These are phyloP conservation scores for Colletotrichum tamarilloi DNA, from an alignment of 2,329 filamentous ascomycete species.

Conservation along the genomic window DNA sequence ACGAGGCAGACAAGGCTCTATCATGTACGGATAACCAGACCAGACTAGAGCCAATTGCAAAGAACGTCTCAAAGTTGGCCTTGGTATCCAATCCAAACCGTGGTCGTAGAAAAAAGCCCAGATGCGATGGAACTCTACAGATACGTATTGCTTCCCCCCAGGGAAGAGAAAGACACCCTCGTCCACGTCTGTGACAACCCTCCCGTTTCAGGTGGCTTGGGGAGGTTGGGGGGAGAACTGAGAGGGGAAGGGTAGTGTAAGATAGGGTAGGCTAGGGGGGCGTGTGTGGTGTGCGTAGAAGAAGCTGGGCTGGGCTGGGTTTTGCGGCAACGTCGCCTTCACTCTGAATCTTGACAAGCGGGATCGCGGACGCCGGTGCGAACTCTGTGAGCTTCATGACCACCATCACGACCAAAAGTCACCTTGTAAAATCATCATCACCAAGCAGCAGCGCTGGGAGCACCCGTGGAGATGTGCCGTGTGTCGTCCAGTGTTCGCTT, in stretches of 20 bases:
- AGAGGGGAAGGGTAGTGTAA: background rate
- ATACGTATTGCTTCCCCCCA: background rate
- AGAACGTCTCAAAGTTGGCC: background rate
- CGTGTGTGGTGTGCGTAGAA: background rate
- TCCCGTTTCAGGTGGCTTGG: slow-evolving; percentile 35
- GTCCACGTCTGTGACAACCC: slow-evolving; percentile 35
- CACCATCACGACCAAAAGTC: background rate
- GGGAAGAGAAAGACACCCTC: slow-evolving; percentile 1
- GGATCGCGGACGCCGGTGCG: slow-evolving; percentile 23
- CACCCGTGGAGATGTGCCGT: slow-evolving; percentile 2
- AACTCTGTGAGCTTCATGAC: background rate
- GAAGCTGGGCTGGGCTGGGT: background rate
- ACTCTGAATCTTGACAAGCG: slow-evolving; percentile 30
- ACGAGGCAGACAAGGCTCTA: background rate
- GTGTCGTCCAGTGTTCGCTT: background rate
- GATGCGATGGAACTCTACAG: background rate
- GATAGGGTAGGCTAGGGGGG: no score
- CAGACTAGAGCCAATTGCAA: background rate
- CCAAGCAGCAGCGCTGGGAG: background rate
- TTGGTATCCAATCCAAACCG: background rate
- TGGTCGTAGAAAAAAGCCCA: background rate
- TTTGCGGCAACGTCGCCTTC: slow-evolving; percentile 2
- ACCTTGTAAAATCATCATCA: background rate
- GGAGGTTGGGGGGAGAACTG: background rate
- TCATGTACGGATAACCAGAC: background rate